A percentile compares a stretch with the other conserved stretches of the same genome.
These are phyloP conservation scores for Ophiostoma himal-ulmi DNA, from an alignment of 2,329 filamentous ascomycete species.

Conservation along the genomic window DNA sequence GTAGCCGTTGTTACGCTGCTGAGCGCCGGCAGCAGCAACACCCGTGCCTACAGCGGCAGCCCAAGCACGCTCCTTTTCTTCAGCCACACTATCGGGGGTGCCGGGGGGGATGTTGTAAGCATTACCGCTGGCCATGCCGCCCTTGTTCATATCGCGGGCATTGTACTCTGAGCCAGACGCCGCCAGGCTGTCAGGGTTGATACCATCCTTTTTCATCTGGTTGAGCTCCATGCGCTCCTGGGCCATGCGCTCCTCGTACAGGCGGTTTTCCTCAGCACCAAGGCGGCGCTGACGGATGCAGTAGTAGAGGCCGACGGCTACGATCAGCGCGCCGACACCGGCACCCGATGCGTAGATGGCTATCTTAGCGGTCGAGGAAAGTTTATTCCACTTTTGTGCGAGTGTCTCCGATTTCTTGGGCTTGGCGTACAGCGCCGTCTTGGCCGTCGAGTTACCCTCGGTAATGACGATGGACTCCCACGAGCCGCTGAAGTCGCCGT, in stretches of 20 bases:
- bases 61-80: constrained; percentile 31
- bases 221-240: constrained; percentile 49
- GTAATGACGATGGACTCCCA: constrained; percentile 25
- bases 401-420: constrained; percentile 39
- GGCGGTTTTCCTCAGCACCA: constrained; percentile 47
- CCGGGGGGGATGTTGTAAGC: constrained; percentile 33
- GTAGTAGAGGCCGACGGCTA: constrained; percentile 44
- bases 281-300: constrained; percentile 50
- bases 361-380: constrained; percentile 46
- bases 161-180: constrained; percentile 37
- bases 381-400: constrained; percentile 49
- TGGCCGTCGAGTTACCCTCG: constrained; percentile 52
- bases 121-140: constrained; percentile 29
- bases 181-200: constrained; percentile 44
- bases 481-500: constrained; percentile 22
- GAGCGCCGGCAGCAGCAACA: constrained; percentile 28
- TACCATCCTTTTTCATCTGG: constrained; percentile 42
- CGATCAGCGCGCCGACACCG: constrained; percentile 40
- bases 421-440: constrained; percentile 38
- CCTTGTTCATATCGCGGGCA: constrained; percentile 33
- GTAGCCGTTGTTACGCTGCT: constrained; percentile 28
- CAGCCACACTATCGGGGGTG: constrained; percentile 30
- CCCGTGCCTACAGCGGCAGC: constrained; percentile 27
- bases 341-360: constrained; percentile 48
- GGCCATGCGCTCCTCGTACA: constrained; percentile 41